These are phyloP conservation scores for Talaromyces sp. DNA, from an alignment of 2,329 filamentous ascomycete genomes.

Conservation along the genomic window DNA sequence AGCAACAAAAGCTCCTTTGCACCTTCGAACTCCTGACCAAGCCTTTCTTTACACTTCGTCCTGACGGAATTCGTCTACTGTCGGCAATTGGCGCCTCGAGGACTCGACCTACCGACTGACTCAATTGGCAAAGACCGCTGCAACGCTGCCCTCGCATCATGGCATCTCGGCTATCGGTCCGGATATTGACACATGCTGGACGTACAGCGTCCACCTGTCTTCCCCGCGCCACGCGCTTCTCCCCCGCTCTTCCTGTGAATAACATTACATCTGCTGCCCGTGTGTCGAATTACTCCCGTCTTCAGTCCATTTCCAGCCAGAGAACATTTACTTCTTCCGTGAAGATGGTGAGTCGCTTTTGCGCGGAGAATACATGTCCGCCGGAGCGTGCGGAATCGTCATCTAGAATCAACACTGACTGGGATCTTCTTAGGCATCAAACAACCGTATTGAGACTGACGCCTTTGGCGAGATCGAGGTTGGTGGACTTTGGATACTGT, in stretches of 20 bases:
- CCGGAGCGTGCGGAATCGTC: background rate
- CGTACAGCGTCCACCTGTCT: slow-evolving; percentile 27
- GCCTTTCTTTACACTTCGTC: background rate
- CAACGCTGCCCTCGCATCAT: background rate
- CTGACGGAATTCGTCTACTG: background rate
- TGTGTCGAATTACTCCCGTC: slow-evolving; percentile 29
- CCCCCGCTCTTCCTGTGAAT: slow-evolving; percentile 22
- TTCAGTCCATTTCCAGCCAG: slow-evolving; percentile 30
- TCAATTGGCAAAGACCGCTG: slow-evolving; percentile 4
- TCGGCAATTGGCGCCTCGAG: slow-evolving; percentile 1
- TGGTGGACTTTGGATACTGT: slow-evolving; percentile 14
- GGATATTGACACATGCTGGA: slow-evolving; percentile 29
- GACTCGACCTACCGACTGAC: background rate
- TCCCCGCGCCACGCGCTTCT: slow-evolving; percentile 22
- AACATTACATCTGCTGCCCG: slow-evolving; percentile 20
- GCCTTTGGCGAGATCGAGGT: slow-evolving; percentile 92
- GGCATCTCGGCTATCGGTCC: slow-evolving; percentile 13
- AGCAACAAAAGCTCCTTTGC: background rate
- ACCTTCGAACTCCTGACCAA: background rate
- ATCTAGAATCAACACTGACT: background rate
- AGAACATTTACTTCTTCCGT: slow-evolving; percentile 33
- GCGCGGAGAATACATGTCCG: background rate
- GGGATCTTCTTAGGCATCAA: slow-evolving; percentile 25
- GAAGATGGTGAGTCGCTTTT: slow-evolving; percentile 29
- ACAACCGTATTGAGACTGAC: slow-evolving; percentile 82